phyloP scores from a whole-genome alignment of 2,329 filamentous ascomycete species.

The Phialophora verrucosa region DNA sequence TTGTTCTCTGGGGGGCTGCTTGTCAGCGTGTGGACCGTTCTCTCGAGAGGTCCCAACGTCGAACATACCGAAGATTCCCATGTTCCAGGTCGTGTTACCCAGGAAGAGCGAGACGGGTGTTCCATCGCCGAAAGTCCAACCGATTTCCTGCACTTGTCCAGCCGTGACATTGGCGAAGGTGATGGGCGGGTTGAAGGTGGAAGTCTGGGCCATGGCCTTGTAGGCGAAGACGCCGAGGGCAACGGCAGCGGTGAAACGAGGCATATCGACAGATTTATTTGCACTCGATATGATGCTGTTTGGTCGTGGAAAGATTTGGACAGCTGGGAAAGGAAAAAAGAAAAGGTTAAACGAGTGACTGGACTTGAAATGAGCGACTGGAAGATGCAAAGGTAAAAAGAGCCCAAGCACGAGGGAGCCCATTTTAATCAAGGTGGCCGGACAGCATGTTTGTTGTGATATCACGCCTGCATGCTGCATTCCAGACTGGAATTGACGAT shows the following conservation, averaged over 20 bases:
- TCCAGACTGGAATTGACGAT: slow-evolving; percentile 13
- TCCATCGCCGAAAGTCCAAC: slow-evolving; percentile 33
- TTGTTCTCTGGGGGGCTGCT: slow-evolving; percentile 21
- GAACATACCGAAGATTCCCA: slow-evolving; percentile 34
- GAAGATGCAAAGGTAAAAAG: slow-evolving; percentile 9
- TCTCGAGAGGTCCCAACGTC: not conserved
- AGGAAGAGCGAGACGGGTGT: slow-evolving; percentile 32
- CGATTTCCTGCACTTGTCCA: slow-evolving; percentile 34
- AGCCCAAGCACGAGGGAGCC: slow-evolving; percentile 11
- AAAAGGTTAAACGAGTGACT: slow-evolving; percentile 1
- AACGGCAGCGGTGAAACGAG: slow-evolving; percentile 19
- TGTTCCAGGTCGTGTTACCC: slow-evolving; percentile 32
- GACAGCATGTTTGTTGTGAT: slow-evolving; percentile 18
- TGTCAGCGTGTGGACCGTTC: not conserved
- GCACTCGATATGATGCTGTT: not conserved
- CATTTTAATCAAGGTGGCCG: slow-evolving; percentile 13
- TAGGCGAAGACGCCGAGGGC: slow-evolving; percentile 31
- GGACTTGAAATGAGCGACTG: not conserved
- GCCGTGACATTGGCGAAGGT: slow-evolving; percentile 31
- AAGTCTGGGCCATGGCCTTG: slow-evolving; percentile 30
- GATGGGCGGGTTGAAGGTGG: slow-evolving; percentile 30
- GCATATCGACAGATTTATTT: slow-evolving; percentile 10
- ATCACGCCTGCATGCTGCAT: slow-evolving; percentile 4
- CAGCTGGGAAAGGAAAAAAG: not conserved
- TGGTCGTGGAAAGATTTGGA: not conserved